Percentiles rank a stretch among this genome's conserved stretches.
phyloP scores from a whole-genome alignment of 768 basidiomycete species.

The Pulveroboletus sp. region DNA sequence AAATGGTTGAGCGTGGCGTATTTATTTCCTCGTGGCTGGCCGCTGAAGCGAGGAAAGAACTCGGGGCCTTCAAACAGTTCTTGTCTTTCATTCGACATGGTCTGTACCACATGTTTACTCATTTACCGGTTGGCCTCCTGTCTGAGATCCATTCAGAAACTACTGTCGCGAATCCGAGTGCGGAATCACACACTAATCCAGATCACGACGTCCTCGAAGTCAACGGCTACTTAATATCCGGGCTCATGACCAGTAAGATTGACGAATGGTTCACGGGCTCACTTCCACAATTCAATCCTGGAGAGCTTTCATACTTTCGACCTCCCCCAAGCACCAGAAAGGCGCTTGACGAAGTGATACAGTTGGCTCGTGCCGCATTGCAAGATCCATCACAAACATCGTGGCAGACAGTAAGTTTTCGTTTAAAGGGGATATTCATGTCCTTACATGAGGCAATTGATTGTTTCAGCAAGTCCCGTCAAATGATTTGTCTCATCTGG shows the following conservation, averaged over 20 bases:
- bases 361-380: slow-evolving; percentile 45
- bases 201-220: slow-evolving; percentile 76
- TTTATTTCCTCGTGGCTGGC: slow-evolving; percentile 67
- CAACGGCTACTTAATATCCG: slow-evolving; percentile 71
- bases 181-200: slow-evolving; percentile 44
- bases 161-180: slow-evolving; percentile 45
- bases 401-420: slow-evolving; percentile 50
- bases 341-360: slow-evolving; percentile 36
- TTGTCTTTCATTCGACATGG: slow-evolving; percentile 74
- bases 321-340: slow-evolving; percentile 18
- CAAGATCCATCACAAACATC: slow-evolving; percentile 42
- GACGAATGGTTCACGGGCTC: slow-evolving; percentile 79
- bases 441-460: slow-evolving; percentile 25
- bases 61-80: slow-evolving; percentile 72
- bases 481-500: slow-evolving; percentile 51
- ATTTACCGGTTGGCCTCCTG: slow-evolving; percentile 9
- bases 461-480: slow-evolving; percentile 42
- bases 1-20: slow-evolving; percentile 51
- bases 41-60: slow-evolving; percentile 58
- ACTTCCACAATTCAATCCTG: slow-evolving; percentile 30
- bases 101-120: slow-evolving; percentile 31
- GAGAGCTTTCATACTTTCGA: slow-evolving; percentile 26
- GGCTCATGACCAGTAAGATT: slow-evolving; percentile 62
- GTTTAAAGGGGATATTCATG: slow-evolving; percentile 22
- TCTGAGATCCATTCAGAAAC: slow-evolving; percentile 37